phyloP scores from a whole-genome alignment of 805 yeast genomes.

The Novakomyces olei region DNA sequence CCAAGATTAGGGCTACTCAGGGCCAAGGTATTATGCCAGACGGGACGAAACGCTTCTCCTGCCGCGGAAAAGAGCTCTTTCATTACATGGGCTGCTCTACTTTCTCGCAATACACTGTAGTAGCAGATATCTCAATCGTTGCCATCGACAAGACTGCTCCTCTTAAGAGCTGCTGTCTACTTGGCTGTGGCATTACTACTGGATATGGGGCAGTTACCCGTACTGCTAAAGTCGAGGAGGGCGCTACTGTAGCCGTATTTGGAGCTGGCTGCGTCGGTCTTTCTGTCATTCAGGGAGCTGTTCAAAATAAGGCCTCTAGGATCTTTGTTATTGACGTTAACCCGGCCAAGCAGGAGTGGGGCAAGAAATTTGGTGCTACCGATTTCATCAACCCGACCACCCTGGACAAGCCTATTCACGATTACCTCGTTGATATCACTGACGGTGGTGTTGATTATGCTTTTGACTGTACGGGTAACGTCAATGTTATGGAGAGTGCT shows the following conservation, averaged over 20 bases:
- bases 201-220: constrained; percentile 95
- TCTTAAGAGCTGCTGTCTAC: constrained; percentile 65
- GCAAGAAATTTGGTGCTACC: constrained; percentile 78
- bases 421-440: constrained; percentile 64
- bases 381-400: constrained; percentile 74
- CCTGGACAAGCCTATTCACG: constrained; percentile 52
- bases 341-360: constrained; percentile 67
- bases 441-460: constrained; percentile 96
- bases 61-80: constrained; percentile 54
- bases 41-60: constrained; percentile 77
- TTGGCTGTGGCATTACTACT: constrained; percentile 97
- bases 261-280: constrained; percentile 98
- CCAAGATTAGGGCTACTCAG: constrained; percentile 88
- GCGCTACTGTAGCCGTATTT: constrained; percentile 86
- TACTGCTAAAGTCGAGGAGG: constrained; percentile 74
- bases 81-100: constrained; percentile 99
- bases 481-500: constrained; percentile 83
- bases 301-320: constrained; percentile 53
- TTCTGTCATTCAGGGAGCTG: constrained; percentile 90
- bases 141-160: constrained; percentile 72
- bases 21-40: constrained; percentile 98
- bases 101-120: constrained; percentile 91
- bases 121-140: constrained; percentile 90
- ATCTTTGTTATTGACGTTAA: constrained; percentile 70
- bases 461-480: constrained; percentile 96